These are phyloP conservation scores for Proliferodiscus dingleyae DNA, from an alignment of 2,329 filamentous ascomycete species.

Conservation along the genomic window DNA sequence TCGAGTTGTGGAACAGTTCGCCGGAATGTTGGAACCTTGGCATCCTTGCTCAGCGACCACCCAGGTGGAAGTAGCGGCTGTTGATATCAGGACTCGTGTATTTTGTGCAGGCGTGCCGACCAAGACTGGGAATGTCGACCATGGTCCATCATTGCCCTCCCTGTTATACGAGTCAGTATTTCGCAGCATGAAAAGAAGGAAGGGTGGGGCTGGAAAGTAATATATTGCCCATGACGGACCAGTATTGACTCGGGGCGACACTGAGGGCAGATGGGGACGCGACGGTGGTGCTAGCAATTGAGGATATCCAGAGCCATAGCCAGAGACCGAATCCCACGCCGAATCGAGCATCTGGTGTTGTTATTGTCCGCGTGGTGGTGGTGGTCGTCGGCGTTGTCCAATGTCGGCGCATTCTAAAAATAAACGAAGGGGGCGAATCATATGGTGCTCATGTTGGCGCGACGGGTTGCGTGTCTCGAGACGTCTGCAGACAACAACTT, in stretches of 20 bases:
- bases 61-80: conserved; percentile 34
- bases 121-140: conserved; percentile 64
- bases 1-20: conserved; percentile 40
- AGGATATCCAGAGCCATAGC: neutral
- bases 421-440: neutral
- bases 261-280: conserved; percentile 11
- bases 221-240: conserved; percentile 3
- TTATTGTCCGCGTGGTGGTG: neutral
- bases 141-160: conserved; percentile 62
- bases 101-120: conserved; percentile 49
- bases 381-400: neutral
- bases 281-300: neutral
- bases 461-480: too few species aligned
- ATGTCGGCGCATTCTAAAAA: neutral
- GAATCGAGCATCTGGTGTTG: neutral
- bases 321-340: neutral
- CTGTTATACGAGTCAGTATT: conserved; percentile 29
- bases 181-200: neutral
- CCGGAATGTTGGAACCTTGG: conserved; percentile 30
- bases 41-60: conserved; percentile 29
- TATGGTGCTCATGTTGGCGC: too few species aligned
- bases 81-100: conserved; percentile 36
- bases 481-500: too few species aligned
- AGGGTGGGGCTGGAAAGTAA: too few species aligned
- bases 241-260: conserved; percentile 21